Evolutionary conservation across 257 asterid genomes (phyloP).

Genomic region (Primulina tabacum): DNA sequence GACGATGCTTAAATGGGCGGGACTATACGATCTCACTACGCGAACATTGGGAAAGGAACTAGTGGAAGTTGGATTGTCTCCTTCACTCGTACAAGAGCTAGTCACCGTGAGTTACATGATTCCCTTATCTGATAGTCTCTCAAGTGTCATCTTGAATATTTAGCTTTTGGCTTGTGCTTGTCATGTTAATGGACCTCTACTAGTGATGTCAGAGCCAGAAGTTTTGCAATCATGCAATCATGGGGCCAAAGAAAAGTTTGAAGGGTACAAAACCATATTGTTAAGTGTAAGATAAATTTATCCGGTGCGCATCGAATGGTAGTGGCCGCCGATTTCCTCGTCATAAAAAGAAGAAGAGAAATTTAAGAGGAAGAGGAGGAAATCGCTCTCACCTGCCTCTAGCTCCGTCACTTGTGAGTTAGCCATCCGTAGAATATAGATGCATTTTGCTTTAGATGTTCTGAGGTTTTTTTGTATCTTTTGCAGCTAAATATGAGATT

Average conservation of each 20-base stretch:
- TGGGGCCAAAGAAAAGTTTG: not conserved
- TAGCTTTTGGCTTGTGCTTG: constrained; percentile 7
- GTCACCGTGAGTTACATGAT: constrained; percentile 58
- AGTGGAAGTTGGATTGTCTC: constrained; percentile 51
- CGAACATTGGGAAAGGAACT: constrained; percentile 57
- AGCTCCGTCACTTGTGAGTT: not conserved
- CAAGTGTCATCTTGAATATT: not conserved
- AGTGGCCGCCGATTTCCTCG: no score
- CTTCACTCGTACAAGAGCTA: constrained; percentile 72
- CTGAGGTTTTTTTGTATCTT: not conserved
- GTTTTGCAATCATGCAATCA: not conserved
- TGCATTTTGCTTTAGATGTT: constrained; percentile 6
- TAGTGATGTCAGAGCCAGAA: no score
- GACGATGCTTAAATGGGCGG: constrained; percentile 94
- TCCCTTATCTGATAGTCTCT: constrained; percentile 2
- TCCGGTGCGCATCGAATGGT: no score
- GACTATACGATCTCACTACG: constrained; percentile 64
- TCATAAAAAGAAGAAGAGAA: not conserved
- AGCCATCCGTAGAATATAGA: not conserved
- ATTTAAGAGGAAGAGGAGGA: not conserved
- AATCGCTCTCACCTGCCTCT: not conserved
- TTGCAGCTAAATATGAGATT: constrained; percentile 12
- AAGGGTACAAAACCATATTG: not conserved
- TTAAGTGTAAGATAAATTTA: not conserved
- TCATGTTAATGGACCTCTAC: not conserved